Percentiles rank a stretch among this genome's conserved stretches.
These are phyloP conservation scores for Solanum chacoense DNA, from an alignment of 305 asterid genomes.

Conservation along the genomic window DNA sequence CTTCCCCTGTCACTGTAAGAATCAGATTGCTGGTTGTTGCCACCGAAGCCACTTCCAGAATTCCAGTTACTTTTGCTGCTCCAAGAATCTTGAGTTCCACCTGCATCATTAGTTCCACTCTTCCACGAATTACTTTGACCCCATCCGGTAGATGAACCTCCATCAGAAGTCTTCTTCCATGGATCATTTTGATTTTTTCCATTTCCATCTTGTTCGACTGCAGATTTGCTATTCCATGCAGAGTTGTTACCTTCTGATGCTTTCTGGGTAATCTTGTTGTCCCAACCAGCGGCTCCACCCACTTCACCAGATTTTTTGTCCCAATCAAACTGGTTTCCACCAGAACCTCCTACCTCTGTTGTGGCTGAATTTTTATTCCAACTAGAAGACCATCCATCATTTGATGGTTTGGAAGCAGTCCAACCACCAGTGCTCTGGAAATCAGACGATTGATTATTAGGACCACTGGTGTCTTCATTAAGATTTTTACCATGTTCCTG, in stretches of 20 bases:
- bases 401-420: constrained; percentile 21
- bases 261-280: constrained; percentile 12
- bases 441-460: constrained; percentile 6
- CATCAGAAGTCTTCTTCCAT: constrained; percentile 34
- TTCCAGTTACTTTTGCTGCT: constrained; percentile 59
- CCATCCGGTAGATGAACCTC: constrained; percentile 56
- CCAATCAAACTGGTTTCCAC: constrained; percentile 27
- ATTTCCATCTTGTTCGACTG: constrained; percentile 12
- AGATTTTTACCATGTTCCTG: constrained; percentile 13
- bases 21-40: constrained; percentile 30
- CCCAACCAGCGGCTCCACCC: constrained; percentile 10
- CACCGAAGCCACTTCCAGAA: constrained; percentile 41
- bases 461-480: background rate
- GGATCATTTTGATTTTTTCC: constrained; percentile 9
- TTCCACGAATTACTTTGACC: constrained; percentile 57
- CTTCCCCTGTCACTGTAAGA: constrained; percentile 34
- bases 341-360: constrained; percentile 11
- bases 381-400: constrained; percentile 15
- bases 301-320: constrained; percentile 9
- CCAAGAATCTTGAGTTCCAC: constrained; percentile 50
- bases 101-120: constrained; percentile 29
- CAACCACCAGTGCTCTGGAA: constrained; percentile 22
- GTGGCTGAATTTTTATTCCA: constrained; percentile 29
- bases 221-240: constrained; percentile 22
- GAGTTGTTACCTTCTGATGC: constrained; percentile 11